A percentile compares a stretch with the other conserved stretches of the same genome.
Evolutionary conservation across 768 basidiomycete species (phyloP).

Genomic region (Panellus pusillus): DNA sequence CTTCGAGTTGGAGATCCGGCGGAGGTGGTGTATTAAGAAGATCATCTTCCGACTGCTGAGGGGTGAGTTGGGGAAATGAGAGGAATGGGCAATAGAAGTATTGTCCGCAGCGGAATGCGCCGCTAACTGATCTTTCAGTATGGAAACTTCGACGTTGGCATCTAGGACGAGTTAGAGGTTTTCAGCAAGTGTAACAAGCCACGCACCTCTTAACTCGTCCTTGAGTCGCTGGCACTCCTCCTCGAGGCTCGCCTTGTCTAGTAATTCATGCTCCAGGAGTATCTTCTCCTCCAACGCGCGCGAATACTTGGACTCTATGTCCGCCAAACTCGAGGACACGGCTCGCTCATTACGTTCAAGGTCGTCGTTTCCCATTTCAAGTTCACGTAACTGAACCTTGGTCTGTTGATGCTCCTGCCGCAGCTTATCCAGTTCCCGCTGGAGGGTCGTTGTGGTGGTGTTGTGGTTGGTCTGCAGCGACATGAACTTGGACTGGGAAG

Average conservation of each 20-base stretch:
- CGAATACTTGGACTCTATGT: constrained; percentile 87
- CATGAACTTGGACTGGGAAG: constrained; percentile 73
- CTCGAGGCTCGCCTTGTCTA: constrained; percentile 87
- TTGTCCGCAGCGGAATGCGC: constrained; percentile 26
- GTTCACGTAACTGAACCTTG: constrained; percentile 77
- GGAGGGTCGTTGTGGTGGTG: constrained; percentile 85
- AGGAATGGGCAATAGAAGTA: constrained; percentile 36
- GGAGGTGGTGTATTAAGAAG: constrained; percentile 60
- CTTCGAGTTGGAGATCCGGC: constrained; percentile 59
- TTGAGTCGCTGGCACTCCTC: constrained; percentile 88
- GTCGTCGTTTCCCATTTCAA: constrained; percentile 98
- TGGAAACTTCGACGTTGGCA: constrained; percentile 79
- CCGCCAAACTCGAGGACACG: constrained; percentile 77
- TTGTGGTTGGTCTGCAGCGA: constrained; percentile 88
- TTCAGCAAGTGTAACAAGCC: not conserved
- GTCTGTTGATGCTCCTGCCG: constrained; percentile 71
- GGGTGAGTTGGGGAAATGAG: constrained; percentile 28
- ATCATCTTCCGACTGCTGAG: constrained; percentile 48
- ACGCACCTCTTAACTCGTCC: constrained; percentile 88
- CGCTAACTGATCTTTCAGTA: constrained; percentile 74
- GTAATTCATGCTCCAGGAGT: constrained; percentile 89
- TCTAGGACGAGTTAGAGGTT: constrained; percentile 45
- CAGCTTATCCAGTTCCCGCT: constrained; percentile 84
- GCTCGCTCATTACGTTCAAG: constrained; percentile 93
- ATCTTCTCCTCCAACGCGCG: constrained; percentile 95